phyloP scores from a whole-genome alignment of 345 rosid species.

The Corymbia maculata region DNA sequence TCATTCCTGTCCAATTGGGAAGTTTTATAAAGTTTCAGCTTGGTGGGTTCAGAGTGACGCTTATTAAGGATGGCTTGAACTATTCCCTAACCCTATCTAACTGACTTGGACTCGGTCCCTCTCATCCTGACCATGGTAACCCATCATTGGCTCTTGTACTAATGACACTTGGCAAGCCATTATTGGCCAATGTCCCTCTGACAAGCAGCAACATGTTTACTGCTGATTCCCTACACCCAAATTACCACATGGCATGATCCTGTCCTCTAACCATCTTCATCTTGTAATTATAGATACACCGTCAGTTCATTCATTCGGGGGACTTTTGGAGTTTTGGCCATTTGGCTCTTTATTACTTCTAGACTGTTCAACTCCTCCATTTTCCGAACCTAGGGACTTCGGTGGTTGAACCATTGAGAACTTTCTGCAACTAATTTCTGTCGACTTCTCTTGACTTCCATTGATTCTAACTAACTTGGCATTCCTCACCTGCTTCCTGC shows the following conservation, averaged over 20 bases:
- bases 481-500: neutral
- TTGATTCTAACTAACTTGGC: neutral
- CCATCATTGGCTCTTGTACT: too few species aligned
- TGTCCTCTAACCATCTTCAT: neutral
- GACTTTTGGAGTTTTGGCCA: neutral
- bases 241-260: neutral
- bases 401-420: neutral
- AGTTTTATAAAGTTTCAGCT: neutral
- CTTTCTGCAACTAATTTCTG: neutral
- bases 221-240: neutral
- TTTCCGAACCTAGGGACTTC: neutral
- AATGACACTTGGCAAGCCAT: too few species aligned
- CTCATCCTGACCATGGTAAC: too few species aligned
- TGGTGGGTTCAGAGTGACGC: neutral
- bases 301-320: too few species aligned
- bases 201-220: neutral
- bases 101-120: neutral
- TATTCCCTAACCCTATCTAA: neutral
- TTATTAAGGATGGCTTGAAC: neutral
- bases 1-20: neutral
- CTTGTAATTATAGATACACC: too few species aligned
- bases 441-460: neutral
- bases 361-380: neutral
- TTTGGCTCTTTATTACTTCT: neutral
- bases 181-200: neutral